Evolutionary conservation across 805 yeast species (phyloP).

Genomic region (Lipomyces japonicus): DNA sequence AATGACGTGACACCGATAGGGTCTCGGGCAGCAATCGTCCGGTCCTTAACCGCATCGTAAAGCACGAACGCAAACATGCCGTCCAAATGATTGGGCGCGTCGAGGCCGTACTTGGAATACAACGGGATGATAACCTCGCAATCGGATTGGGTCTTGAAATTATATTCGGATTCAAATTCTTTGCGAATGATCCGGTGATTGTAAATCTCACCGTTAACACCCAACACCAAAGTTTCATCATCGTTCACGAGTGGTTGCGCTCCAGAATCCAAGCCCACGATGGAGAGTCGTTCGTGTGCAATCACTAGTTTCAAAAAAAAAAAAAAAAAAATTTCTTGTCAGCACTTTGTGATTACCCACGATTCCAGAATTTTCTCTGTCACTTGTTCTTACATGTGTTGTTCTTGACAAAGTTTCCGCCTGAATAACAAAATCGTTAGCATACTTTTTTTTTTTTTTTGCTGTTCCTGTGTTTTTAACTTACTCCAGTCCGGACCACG

Average conservation of each 20-base stretch:
- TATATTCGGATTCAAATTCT: slow-evolving; percentile 60
- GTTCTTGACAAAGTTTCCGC: slow-evolving; percentile 76
- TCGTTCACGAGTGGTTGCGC: slow-evolving; percentile 92
- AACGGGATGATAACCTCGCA: slow-evolving; percentile 98
- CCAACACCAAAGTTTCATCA: slow-evolving; percentile 67
- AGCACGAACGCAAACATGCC: slow-evolving; percentile 98
- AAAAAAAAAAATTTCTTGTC: neutral
- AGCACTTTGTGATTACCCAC: neutral
- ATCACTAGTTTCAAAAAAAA: no score
- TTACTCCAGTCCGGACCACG: slow-evolving; percentile 96
- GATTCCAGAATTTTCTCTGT: neutral
- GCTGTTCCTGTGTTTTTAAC: neutral
- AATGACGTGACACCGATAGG: slow-evolving; percentile 96
- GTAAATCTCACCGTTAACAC: slow-evolving; percentile 98
- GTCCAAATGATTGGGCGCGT: slow-evolving; percentile 88
- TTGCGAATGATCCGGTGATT: slow-evolving; percentile 89
- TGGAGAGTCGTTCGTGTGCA: slow-evolving; percentile 94
- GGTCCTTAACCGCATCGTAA: slow-evolving; percentile 77
- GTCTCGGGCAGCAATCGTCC: slow-evolving; percentile 95
- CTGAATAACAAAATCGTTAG: no score
- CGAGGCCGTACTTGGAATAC: slow-evolving; percentile 78
- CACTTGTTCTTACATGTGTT: slow-evolving; percentile 46
- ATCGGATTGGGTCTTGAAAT: slow-evolving; percentile 81
- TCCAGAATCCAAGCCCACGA: slow-evolving; percentile 95
- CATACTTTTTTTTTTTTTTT: no score